Evolutionary conservation across 2,329 filamentous ascomycete genomes (phyloP).

Genomic region (Penicillium sp.): DNA sequence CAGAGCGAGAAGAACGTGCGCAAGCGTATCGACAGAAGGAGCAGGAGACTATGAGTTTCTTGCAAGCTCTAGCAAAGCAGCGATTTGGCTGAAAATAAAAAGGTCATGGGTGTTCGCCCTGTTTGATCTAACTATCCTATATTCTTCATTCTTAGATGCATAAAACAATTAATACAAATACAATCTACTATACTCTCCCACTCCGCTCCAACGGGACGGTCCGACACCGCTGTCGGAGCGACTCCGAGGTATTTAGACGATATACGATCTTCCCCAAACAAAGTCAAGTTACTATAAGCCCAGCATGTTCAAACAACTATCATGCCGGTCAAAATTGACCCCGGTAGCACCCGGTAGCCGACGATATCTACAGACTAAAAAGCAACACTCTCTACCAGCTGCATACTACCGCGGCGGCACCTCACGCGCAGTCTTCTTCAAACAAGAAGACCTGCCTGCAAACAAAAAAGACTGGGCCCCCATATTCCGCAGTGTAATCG

Average conservation of each 20-base stretch:
- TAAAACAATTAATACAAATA: background rate
- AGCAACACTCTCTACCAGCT: conserved; percentile 46
- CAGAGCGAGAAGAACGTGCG: conserved; percentile 76
- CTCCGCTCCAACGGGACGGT: background rate
- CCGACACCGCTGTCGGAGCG: conserved; percentile 4
- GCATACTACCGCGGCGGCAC: conserved; percentile 67
- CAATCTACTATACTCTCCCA: background rate
- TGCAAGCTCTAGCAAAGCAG: conserved; percentile 74
- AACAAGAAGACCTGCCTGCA: conserved; percentile 51
- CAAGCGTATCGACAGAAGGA: conserved; percentile 71
- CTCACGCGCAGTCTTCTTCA: conserved; percentile 65
- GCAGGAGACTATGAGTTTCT: conserved; percentile 76
- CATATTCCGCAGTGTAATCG: conserved; percentile 61
- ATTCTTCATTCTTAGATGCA: background rate
- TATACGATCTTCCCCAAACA: background rate
- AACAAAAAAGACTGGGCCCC: conserved; percentile 48
- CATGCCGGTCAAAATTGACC: background rate
- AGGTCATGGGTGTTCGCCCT: background rate
- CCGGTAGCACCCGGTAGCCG: background rate
- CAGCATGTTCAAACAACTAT: conserved; percentile 5
- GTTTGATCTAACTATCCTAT: background rate
- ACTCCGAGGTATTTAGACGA: background rate
- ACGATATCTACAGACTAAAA: conserved; percentile 10
- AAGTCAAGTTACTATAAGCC: background rate
- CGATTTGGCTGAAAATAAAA: conserved; percentile 61